Evolutionary conservation across 2,329 filamentous ascomycete species (phyloP).

Genomic region (Furcasterigmium furcatum): DNA sequence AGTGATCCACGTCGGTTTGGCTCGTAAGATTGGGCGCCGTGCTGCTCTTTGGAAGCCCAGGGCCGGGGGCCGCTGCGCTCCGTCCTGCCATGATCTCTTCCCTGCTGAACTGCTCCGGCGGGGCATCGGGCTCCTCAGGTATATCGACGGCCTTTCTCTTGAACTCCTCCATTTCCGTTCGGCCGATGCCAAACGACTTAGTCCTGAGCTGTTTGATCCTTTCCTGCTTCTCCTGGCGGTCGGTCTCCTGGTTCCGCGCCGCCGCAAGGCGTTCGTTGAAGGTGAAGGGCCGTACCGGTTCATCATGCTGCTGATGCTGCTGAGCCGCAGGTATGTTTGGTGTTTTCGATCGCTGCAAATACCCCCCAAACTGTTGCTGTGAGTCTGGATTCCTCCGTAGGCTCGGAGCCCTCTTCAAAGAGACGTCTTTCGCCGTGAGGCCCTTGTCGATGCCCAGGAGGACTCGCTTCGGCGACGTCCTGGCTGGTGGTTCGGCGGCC

Average conservation of each 20-base stretch:
- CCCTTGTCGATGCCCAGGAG: conserved; percentile 89
- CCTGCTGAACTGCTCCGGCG: conserved; percentile 55
- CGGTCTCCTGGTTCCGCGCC: conserved; percentile 54
- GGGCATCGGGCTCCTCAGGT: conserved; percentile 39
- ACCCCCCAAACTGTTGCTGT: conserved; percentile 25
- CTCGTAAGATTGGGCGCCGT: conserved; percentile 30
- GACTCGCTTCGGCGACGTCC: conserved; percentile 75
- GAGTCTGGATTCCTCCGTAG: conserved; percentile 29
- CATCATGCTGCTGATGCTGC: conserved; percentile 9
- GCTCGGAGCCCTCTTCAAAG: conserved; percentile 69
- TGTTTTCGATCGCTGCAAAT: conserved; percentile 41
- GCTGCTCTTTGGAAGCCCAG: conserved; percentile 37
- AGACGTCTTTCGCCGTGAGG: conserved; percentile 75
- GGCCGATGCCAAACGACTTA: conserved; percentile 53
- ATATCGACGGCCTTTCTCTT: conserved; percentile 56
- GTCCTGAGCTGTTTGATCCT: conserved; percentile 51
- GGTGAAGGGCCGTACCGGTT: conserved; percentile 40
- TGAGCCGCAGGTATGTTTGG: conserved; percentile 20
- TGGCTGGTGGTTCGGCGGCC: conserved; percentile 41
- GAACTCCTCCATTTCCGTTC: conserved; percentile 57
- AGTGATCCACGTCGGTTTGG: conserved; percentile 13
- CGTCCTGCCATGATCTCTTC: conserved; percentile 54
- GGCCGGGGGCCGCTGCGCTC: conserved; percentile 16
- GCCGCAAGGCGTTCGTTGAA: conserved; percentile 87
- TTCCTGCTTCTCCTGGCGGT: conserved; percentile 45